Conservation (phyloP, 768 basidiomycete species). For the Boletellus emodensis region DNA sequence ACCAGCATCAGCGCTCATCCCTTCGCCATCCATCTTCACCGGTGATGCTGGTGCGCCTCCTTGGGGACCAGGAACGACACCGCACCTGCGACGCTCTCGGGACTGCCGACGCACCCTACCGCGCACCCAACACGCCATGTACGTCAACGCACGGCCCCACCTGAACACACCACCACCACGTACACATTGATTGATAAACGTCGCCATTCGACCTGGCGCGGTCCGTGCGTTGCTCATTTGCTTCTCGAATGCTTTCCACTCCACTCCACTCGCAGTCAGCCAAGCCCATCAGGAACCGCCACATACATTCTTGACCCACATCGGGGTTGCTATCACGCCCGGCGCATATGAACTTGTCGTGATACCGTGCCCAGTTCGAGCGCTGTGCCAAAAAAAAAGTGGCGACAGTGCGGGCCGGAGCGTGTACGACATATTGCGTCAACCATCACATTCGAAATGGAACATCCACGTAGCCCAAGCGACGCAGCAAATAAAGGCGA, state of each 20-base stretch:
- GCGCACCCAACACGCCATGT: too few relatives aligned
- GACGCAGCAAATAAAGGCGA: too few relatives aligned
- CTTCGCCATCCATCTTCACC: constrained; percentile 13
- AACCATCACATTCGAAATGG: too few relatives aligned
- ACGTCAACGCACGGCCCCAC: too few relatives aligned
- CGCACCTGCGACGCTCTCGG: constrained; percentile 20
- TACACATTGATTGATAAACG: too few relatives aligned
- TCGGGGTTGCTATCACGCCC: constrained; percentile 23
- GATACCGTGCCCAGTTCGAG: constrained; percentile 27
- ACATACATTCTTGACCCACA: not conserved
- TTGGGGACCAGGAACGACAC: constrained; percentile 32
- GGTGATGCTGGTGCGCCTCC: constrained; percentile 18
- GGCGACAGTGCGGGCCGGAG: constrained; percentile 8
- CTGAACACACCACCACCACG: too few relatives aligned
- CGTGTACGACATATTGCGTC: not conserved
- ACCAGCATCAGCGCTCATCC: not conserved
- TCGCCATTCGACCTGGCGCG: too few relatives aligned
- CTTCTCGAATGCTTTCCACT: too few relatives aligned
- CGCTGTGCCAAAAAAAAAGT: constrained; percentile 8
- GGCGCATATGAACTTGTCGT: constrained; percentile 31
- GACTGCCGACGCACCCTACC: not conserved
- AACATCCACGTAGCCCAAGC: too few relatives aligned
- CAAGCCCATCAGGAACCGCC: too few relatives aligned
- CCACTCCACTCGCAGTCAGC: too few relatives aligned
- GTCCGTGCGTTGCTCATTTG: too few relatives aligned